These are phyloP conservation scores for Mycena sp. DNA, from an alignment of 1,284 basidiomycete species.

Conservation along the genomic window DNA sequence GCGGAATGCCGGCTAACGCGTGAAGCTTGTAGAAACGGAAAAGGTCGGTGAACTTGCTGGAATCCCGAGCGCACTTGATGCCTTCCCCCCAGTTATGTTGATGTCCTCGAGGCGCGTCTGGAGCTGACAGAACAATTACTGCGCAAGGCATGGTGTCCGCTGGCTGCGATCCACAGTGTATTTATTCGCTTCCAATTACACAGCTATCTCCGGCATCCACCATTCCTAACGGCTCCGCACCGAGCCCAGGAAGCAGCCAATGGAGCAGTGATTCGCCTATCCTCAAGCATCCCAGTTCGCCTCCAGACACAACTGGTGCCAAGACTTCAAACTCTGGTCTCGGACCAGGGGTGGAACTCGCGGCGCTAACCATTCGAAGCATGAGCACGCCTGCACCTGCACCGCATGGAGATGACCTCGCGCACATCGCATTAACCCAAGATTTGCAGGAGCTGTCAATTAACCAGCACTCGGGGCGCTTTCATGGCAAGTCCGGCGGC, in stretches of 20 bases:
- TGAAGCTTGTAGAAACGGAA: constrained; percentile 78
- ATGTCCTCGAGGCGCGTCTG: constrained; percentile 75
- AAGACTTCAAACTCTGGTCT: neutral
- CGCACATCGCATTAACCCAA: constrained; percentile 47
- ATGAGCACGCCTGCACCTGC: constrained; percentile 20
- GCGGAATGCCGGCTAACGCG: too few species aligned
- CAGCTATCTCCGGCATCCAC: constrained; percentile 44
- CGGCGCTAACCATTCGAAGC: constrained; percentile 14
- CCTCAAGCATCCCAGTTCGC: constrained; percentile 32
- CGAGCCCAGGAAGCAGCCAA: constrained; percentile 4
- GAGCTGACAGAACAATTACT: constrained; percentile 76
- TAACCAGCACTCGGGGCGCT: constrained; percentile 54
- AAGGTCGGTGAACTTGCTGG: constrained; percentile 64
- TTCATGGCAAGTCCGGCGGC: constrained; percentile 79
- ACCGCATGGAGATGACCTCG: constrained; percentile 47
- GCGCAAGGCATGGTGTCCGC: constrained; percentile 45
- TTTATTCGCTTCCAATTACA: neutral
- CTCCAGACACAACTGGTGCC: too few species aligned
- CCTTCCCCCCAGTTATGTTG: constrained; percentile 63
- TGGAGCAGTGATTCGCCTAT: constrained; percentile 44
- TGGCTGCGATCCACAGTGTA: neutral
- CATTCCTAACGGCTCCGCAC: neutral
- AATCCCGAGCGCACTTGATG: neutral
- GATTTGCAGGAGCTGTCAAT: constrained; percentile 48
- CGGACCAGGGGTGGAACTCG: constrained; percentile 9